Evolutionary conservation across 2,329 filamentous ascomycete genomes (phyloP).

Genomic region (Calonectria ilicicola): DNA sequence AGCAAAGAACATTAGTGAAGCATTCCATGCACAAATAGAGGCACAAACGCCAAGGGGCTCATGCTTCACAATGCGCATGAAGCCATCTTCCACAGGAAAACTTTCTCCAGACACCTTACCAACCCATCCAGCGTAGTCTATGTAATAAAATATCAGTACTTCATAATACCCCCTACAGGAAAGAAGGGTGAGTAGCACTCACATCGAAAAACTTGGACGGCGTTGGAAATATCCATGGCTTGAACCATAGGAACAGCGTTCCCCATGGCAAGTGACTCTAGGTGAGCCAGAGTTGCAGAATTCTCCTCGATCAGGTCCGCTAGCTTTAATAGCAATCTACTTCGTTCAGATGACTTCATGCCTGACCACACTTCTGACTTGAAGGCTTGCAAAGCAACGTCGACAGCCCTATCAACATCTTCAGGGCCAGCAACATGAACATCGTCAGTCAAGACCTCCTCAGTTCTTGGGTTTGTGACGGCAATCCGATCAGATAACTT

Average conservation of each 20-base stretch:
- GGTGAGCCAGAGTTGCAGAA: background rate
- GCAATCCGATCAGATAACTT: background rate
- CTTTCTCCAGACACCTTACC: background rate
- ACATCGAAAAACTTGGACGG: background rate
- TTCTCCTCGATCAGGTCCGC: background rate
- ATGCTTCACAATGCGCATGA: background rate
- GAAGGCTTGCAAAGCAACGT: background rate
- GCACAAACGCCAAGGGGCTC: background rate
- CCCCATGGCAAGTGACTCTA: background rate
- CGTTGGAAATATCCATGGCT: background rate
- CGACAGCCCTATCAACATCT: background rate
- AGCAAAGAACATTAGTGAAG: background rate
- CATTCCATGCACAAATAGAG: background rate
- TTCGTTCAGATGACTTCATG: background rate
- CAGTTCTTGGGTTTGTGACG: background rate
- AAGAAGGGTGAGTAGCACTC: background rate
- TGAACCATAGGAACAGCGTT: background rate
- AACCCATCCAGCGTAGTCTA: background rate
- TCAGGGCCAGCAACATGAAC: background rate
- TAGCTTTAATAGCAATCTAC: background rate
- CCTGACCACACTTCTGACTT: background rate
- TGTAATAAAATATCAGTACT: background rate
- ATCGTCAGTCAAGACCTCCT: background rate
- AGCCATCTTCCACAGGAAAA: background rate
- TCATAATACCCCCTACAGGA: too few relatives aligned